Evolutionary conservation across 306 rosid genomes (phyloP).

Genomic region (Lathyrus aphaca): DNA sequence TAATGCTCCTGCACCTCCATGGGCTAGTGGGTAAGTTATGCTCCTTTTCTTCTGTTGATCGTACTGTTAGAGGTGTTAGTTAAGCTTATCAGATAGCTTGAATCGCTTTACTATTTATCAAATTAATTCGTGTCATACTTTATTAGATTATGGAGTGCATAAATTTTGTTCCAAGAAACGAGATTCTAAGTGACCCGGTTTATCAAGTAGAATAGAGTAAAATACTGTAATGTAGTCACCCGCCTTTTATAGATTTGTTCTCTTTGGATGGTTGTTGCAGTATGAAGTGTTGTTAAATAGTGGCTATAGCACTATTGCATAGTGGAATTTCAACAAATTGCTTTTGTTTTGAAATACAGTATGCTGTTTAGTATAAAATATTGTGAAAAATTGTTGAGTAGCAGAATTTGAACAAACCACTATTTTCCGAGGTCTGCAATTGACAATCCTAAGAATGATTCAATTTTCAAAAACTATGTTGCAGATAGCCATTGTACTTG

Average conservation of each 20-base stretch:
- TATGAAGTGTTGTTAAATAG: background rate
- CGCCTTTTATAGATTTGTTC: conserved; percentile 3
- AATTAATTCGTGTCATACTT: conserved; percentile 5
- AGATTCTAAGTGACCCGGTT: conserved; percentile 6
- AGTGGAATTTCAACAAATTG: background rate
- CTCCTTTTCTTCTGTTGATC: conserved; percentile 13
- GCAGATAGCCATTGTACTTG: background rate
- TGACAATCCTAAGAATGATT: background rate
- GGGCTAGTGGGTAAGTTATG: conserved; percentile 80
- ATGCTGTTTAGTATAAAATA: background rate
- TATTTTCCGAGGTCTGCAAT: background rate
- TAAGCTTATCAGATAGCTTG: conserved; percentile 9
- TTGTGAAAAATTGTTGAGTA: background rate
- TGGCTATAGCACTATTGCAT: background rate
- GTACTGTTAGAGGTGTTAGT: conserved; percentile 6
- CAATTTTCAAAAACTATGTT: background rate
- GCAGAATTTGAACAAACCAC: background rate
- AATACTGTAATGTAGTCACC: background rate
- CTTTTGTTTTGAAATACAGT: background rate
- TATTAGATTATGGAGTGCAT: conserved; percentile 11
- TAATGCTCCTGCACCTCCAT: conserved; percentile 78
- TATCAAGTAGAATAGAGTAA: background rate
- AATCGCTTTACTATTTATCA: conserved; percentile 1
- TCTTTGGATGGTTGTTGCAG: conserved; percentile 5
- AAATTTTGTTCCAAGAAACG: background rate